Evolutionary conservation across 345 rosid genomes (phyloP).

Genomic region (Arabis hirsuta): DNA sequence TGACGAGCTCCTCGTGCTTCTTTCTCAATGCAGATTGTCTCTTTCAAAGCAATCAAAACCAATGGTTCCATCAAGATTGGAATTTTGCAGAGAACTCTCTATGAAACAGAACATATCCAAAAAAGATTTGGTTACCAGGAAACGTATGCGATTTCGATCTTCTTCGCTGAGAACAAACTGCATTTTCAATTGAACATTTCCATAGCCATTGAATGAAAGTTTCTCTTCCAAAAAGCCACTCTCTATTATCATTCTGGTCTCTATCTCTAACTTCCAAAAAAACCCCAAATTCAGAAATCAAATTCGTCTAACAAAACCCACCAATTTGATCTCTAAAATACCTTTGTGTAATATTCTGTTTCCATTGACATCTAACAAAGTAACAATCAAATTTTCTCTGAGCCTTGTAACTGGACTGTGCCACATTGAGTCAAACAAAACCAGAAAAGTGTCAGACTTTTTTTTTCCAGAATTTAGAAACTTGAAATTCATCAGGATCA

Average conservation of each 20-base stretch:
- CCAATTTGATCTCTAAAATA: conserved; percentile 37
- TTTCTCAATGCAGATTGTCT: conserved; percentile 79
- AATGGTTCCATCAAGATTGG: conserved; percentile 12
- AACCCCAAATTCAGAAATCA: conserved; percentile 14
- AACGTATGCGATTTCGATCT: conserved; percentile 69
- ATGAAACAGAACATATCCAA: conserved; percentile 26
- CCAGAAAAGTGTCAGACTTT: conserved; percentile 21
- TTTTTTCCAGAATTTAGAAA: background rate
- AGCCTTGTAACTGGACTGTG: conserved; percentile 79
- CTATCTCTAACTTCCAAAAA: conserved; percentile 54
- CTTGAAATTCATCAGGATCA: background rate
- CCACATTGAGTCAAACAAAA: conserved; percentile 29
- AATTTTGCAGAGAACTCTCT: background rate
- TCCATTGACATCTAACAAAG: conserved; percentile 63
- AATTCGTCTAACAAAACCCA: conserved; percentile 27
- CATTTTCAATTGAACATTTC: conserved; percentile 74
- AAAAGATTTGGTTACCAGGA: conserved; percentile 52
- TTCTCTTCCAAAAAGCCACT: conserved; percentile 74
- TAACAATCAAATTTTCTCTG: conserved; percentile 67
- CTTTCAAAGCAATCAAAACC: conserved; percentile 49
- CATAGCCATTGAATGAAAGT: conserved; percentile 71
- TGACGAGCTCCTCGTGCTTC: conserved; percentile 63
- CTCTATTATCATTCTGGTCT: conserved; percentile 76
- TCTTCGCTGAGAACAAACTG: conserved; percentile 82
- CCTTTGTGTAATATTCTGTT: conserved; percentile 63